Base-by-base conservation (phyloP, 176 grass and related monocot genomes). In the Tillandsia fasciculata region DNA sequence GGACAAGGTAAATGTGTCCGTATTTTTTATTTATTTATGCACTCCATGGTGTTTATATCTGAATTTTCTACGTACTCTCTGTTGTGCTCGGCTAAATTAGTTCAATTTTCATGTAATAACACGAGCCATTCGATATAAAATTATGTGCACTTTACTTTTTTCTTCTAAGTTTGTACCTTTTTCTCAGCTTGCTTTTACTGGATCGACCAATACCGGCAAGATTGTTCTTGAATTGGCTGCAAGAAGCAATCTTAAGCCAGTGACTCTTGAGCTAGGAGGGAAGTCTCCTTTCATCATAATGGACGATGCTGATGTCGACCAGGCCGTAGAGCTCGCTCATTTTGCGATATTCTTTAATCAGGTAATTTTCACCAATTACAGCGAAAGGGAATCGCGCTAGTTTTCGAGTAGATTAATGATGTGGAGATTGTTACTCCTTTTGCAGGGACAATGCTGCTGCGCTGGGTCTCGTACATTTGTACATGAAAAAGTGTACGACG, bases 391-490 rank as follows among this genome's bases (percentile, higher is more conserved):
- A 13, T 51, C 6, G 11, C 20, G 6, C 9, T 26, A 78, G 23
- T 78, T 24, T 65, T 54, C 47, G 24, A 68, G 53, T 69, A 2
- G 8, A 22, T 64, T 68, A 12, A 73, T 51, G 69, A 64, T 50
- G 70, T 17, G 9, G 22, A 9, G n/a, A 48, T 74, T 64, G 59
- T 3, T 20, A 6, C 11, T 24, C 23, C 2, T 51, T 66, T 76
- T 10, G 52, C 23, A 92, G 94, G 94, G 94, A 9, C 94, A 99
- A 77, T 99, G 94, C 82, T 99, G 94, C 71, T 93, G 84, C 70
- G 94, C 94, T 9, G 94, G 94, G 11, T 99, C 94, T 54, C 87
- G 89, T 20, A 99, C 94, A 67, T 99, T 99, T 76, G 89, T 93
- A 29, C 94, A 99, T 70, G 89, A 99, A 78, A 42, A 50, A 1